Base-by-base conservation (phyloP, 2,329 filamentous ascomycete species). In the Sporothrix sp. region DNA sequence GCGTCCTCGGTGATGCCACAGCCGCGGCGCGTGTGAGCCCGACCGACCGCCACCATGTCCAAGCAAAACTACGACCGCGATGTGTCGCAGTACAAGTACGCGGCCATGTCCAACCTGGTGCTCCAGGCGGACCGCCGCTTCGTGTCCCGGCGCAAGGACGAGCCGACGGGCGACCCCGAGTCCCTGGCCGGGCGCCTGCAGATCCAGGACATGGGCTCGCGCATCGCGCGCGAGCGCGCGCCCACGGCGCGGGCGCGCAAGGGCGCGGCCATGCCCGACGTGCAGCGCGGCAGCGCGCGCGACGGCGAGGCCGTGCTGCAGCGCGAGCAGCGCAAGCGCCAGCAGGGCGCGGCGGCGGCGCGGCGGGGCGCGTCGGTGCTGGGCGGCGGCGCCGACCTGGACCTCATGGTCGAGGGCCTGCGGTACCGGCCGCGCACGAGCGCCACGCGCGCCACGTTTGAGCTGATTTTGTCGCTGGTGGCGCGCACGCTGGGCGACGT, bases 61-160 rank as follows among this genome's bases (percentile, higher is more conserved):
- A 50, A 47, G 21, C 46, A 52, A 36, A 85, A 83, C 67, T 75
- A 80, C 68, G 75, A 83, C 63, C 80, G 79, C 69, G 81, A 93
- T 84, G 86, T 95, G 63, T 90, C 88, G 69, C 90, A 95, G 71
- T 96, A 95, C 79, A 96, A 96, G 71, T 95, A 96, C 80, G 89
- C 89, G 82, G 89, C 87, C 69, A 97, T 98, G 93, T 98, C 93
- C 73, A 98, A 98, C 82, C 85, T 98, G 88, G 93, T 98, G 66
- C 87, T 98, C 81, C 93, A 98, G 86, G 90, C 89, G 73, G 93
- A 98, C 75, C 85, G 90, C 72, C 85, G 93, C 62, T 97, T 98
- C 66, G 85, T 95, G 61, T 88, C 88, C 57, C 83, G 93, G 66
- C 83, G 89, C 62, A 89, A 84, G 60, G 91, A 98, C 70, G 94